Conservation (phyloP, 805 yeast genomes). For the Middelhovenomyces tepae region DNA sequence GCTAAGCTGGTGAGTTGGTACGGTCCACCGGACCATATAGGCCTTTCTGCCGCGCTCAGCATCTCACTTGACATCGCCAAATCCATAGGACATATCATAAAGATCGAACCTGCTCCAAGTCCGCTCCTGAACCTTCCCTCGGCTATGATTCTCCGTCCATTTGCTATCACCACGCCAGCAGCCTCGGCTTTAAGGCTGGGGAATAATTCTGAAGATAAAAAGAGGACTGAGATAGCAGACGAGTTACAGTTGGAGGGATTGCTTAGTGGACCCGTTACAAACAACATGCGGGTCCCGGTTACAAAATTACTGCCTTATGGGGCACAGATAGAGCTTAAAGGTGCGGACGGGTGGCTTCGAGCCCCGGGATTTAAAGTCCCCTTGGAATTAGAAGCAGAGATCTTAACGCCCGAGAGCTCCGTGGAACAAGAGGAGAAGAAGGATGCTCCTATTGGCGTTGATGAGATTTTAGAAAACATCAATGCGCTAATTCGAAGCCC, state of each 20-base stretch:
- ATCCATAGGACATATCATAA: slow-evolving; percentile 45
- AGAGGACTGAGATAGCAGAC: slow-evolving; percentile 19
- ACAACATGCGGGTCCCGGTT: slow-evolving; percentile 45
- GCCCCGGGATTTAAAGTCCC: no score
- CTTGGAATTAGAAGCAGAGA: no score
- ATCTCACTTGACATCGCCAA: slow-evolving; percentile 46
- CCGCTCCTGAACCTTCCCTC: slow-evolving; percentile 29
- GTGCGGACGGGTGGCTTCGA: slow-evolving; percentile 43
- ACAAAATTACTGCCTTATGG: slow-evolving; percentile 46
- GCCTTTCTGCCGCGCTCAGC: slow-evolving; percentile 45
- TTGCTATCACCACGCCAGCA: slow-evolving; percentile 26
- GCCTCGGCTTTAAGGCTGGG: slow-evolving; percentile 13
- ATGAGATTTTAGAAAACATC: slow-evolving; percentile 34
- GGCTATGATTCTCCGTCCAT: slow-evolving; percentile 46
- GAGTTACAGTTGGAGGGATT: slow-evolving; percentile 13
- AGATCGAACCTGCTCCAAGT: slow-evolving; percentile 39
- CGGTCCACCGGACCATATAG: slow-evolving; percentile 32
- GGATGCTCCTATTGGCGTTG: slow-evolving; percentile 47
- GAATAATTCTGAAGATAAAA: slow-evolving; percentile 11
- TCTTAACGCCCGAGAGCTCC: no score
- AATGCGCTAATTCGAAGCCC: slow-evolving; percentile 35
- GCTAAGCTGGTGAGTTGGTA: slow-evolving; percentile 42
- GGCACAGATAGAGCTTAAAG: slow-evolving; percentile 46
- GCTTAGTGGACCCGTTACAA: slow-evolving; percentile 31
- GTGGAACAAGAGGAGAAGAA: no score